Conservation (phyloP, 495 filamentous ascomycete genomes). For the Hypoxylon trugodes region DNA sequence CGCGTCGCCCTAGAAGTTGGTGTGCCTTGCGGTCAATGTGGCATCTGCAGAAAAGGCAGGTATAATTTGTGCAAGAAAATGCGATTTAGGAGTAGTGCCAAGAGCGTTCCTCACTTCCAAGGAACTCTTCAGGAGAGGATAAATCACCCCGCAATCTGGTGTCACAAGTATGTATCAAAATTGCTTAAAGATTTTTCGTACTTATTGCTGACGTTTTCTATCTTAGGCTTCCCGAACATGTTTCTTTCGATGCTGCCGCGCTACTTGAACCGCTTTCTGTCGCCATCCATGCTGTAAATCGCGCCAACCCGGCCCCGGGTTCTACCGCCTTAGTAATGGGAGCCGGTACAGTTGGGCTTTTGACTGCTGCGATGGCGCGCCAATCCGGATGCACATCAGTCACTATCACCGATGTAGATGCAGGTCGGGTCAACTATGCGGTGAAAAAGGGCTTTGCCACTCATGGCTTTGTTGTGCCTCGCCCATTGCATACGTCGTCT, state of each 20-base stretch:
- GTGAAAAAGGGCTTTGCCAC: constrained; percentile 75
- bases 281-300: constrained; percentile 80
- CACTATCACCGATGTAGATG: constrained; percentile 85
- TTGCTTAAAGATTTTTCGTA: background rate
- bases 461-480: constrained; percentile 69
- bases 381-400: constrained; percentile 73
- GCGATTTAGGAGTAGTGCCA: constrained; percentile 85
- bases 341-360: constrained; percentile 84
- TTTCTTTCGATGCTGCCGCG: constrained; percentile 80
- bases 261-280: constrained; percentile 88
- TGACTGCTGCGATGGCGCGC: constrained; percentile 75
- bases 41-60: constrained; percentile 74
- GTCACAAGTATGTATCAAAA: constrained; percentile 64
- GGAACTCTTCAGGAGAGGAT: constrained; percentile 90
- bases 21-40: constrained; percentile 78
- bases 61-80: constrained; percentile 91
- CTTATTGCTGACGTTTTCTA: constrained; percentile 39
- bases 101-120: constrained; percentile 83
- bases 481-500: constrained; percentile 47
- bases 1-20: constrained; percentile 90
- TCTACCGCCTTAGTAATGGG: constrained; percentile 81
- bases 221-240: constrained; percentile 69
- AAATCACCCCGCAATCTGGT: constrained; percentile 85
- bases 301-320: constrained; percentile 59
- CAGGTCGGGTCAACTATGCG: constrained; percentile 77